These are phyloP conservation scores for Paramecium bursaria DNA, from an alignment of 73 alveolate genomes.

Conservation along the genomic window DNA sequence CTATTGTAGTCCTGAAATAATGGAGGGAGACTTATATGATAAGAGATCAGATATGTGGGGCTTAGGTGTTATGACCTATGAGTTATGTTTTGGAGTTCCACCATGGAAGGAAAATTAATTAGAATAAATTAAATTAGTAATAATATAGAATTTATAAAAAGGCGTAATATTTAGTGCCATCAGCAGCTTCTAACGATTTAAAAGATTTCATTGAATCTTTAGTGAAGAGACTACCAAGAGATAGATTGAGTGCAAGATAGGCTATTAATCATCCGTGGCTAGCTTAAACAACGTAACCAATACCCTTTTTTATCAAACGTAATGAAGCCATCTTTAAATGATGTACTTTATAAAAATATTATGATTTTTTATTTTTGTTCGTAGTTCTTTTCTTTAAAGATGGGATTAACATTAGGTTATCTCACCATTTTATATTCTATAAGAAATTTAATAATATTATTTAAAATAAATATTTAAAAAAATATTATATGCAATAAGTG, in stretches of 20 bases:
- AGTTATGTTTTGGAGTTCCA: slow-evolving; percentile 89
- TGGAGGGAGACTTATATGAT: slow-evolving; percentile 81
- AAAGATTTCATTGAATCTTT: slow-evolving; percentile 40
- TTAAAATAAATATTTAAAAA: no score
- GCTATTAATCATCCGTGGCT: slow-evolving; percentile 47
- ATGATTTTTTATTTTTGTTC: no score
- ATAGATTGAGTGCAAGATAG: slow-evolving; percentile 37
- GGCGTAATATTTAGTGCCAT: slow-evolving; percentile 45
- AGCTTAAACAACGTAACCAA: not conserved
- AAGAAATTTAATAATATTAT: no score
- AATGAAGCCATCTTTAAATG: no score
- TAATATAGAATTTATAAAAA: no score
- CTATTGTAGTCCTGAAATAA: slow-evolving; percentile 98
- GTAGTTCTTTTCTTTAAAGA: no score
- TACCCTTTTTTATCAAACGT: slow-evolving; percentile 41
- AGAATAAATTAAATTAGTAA: not conserved
- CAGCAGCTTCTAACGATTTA: slow-evolving; percentile 31
- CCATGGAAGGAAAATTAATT: slow-evolving; percentile 70
- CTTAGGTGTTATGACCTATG: slow-evolving; percentile 93
- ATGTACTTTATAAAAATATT: no score
- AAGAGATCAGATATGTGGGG: slow-evolving; percentile 94
- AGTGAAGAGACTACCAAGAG: slow-evolving; percentile 27
- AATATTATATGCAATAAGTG: not conserved
- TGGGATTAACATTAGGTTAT: no score
- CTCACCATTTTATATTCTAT: no score